Conservation (phyloP, 192 early-diverging fungal species). For the Dissophora globulifera region DNA sequence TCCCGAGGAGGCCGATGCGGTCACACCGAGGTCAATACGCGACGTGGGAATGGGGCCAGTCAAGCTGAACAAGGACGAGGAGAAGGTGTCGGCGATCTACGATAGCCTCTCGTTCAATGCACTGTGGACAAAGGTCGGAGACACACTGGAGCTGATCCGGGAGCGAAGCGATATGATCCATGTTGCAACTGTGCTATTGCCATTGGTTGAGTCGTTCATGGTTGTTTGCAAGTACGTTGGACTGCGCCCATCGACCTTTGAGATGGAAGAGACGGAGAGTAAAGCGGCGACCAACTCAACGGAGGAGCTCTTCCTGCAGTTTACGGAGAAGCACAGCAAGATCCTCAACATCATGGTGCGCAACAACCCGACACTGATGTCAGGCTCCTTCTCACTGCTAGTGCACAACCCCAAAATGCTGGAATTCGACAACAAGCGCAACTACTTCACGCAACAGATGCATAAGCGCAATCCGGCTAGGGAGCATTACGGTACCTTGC, state of each 20-base stretch:
- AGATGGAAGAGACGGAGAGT: slow-evolving; percentile 42
- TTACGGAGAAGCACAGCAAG: slow-evolving; percentile 96
- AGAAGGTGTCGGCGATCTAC: slow-evolving; percentile 61
- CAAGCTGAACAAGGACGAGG: slow-evolving; percentile 58
- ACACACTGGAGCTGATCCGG: slow-evolving; percentile 76
- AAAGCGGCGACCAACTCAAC: slow-evolving; percentile 41
- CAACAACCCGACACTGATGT: slow-evolving; percentile 95
- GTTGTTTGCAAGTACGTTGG: slow-evolving; percentile 94
- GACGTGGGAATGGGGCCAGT: slow-evolving; percentile 35
- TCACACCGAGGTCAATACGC: slow-evolving; percentile 52
- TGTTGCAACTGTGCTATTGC: slow-evolving; percentile 92
- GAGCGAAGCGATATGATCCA: slow-evolving; percentile 85
- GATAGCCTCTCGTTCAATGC: slow-evolving; percentile 64
- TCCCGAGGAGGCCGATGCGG: slow-evolving; percentile 52
- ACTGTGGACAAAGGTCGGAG: slow-evolving; percentile 84
- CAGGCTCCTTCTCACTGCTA: slow-evolving; percentile 94
- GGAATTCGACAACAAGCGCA: slow-evolving; percentile 99
- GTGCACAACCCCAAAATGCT: slow-evolving; percentile 98
- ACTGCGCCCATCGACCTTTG: slow-evolving; percentile 51
- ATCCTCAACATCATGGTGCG: slow-evolving; percentile 97
- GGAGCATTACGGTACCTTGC: slow-evolving; percentile 76
- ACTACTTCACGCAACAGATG: slow-evolving; percentile 95
- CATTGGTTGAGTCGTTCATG: slow-evolving; percentile 97
- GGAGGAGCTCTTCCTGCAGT: slow-evolving; percentile 84
- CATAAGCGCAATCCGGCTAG: slow-evolving; percentile 79